Base-by-base conservation (phyloP, 805 yeast genomes). In the Lachancea thermotolerans region DNA sequence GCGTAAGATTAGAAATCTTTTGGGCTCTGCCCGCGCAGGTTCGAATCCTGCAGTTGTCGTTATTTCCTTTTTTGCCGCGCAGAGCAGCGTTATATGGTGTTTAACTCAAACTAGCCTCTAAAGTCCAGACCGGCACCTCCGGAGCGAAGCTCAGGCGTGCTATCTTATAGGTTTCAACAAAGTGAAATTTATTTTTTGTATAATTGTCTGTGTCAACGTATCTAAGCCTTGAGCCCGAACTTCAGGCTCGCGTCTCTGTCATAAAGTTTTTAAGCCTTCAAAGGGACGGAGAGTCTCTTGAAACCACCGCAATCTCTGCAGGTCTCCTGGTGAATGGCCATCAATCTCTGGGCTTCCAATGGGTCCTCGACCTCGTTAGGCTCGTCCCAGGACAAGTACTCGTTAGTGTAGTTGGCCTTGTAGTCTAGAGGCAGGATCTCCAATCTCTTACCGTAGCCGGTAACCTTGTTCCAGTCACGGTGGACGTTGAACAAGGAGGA, bases 11-110 rank as follows among this genome's bases (percentile, higher is more conserved):
- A 70, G 75, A 70, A 70, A 73, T 72, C 77, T 72, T 71, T 73
- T 73, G 77, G 77, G 76, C 71, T 66, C 70, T 71, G 69, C 75
- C 76, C 76, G 77, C 77, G 73, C 75, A 72, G 77, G 76, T 77
- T 78, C 83, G 80, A 78, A 65, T 77, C 83, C 82, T 78, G 83
- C 81, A 74, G 82, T 73, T 77, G 81, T 77, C 82, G 81, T 53
- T n/a, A n/a, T 60, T 64, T 65, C 62, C 68, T 66, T 67, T 66
- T 47, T 48, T 43, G 41, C 15, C 6, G 8, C 15, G n/a, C n/a
- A n/a, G n/a, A n/a, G n/a, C n/a, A n/a, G n/a, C n/a, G n/a, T n/a
- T n/a, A n/a, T n/a, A n/a, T n/a, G n/a, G n/a, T n/a, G n/a, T n/a
- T n/a, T n/a, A n/a, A n/a, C n/a, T n/a, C n/a, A n/a, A n/a, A n/a